A percentile compares a stretch with the other conserved stretches of the same genome.
Evolutionary conservation across 768 basidiomycete genomes (phyloP).

Genomic region (Leccinum disarticulatum): DNA sequence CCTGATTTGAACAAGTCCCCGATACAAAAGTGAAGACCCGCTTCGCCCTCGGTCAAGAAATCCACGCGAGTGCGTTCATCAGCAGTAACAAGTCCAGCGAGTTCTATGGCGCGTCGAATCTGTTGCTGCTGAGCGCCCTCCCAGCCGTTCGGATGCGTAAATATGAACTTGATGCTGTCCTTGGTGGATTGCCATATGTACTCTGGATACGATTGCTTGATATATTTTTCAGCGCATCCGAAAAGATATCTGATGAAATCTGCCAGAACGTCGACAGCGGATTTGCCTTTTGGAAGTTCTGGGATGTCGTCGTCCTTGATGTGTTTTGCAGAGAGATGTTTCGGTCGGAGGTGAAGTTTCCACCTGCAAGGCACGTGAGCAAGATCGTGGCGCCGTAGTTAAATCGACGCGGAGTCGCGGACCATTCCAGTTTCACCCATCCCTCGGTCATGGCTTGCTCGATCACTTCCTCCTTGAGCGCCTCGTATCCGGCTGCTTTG

Average conservation of each 20-base stretch:
- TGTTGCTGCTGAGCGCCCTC: constrained; percentile 53
- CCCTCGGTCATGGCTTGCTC: constrained; percentile 37
- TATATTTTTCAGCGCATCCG: constrained; percentile 42
- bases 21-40: constrained; percentile 56
- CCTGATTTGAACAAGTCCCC: constrained; percentile 29
- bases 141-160: constrained; percentile 66
- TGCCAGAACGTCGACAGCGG: constrained; percentile 38
- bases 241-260: constrained; percentile 48
- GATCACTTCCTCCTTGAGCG: constrained; percentile 34
- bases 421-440: constrained; percentile 48
- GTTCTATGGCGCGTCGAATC: constrained; percentile 51
- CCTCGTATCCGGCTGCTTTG: constrained; percentile 32
- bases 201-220: constrained; percentile 39
- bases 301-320: constrained; percentile 29
- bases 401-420: constrained; percentile 11
- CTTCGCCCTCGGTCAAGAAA: constrained; percentile 62
- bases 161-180: constrained; percentile 44
- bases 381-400: too few relatives aligned
- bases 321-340: constrained; percentile 19
- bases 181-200: constrained; percentile 48
- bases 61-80: constrained; percentile 42
- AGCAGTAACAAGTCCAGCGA: constrained; percentile 45
- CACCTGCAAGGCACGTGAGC: constrained; percentile 22
- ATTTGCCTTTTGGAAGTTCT: constrained; percentile 40
- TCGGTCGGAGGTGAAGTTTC: constrained; percentile 40